phyloP scores from a whole-genome alignment of 805 yeast species.

The Wickerhamiella kazuoi region DNA sequence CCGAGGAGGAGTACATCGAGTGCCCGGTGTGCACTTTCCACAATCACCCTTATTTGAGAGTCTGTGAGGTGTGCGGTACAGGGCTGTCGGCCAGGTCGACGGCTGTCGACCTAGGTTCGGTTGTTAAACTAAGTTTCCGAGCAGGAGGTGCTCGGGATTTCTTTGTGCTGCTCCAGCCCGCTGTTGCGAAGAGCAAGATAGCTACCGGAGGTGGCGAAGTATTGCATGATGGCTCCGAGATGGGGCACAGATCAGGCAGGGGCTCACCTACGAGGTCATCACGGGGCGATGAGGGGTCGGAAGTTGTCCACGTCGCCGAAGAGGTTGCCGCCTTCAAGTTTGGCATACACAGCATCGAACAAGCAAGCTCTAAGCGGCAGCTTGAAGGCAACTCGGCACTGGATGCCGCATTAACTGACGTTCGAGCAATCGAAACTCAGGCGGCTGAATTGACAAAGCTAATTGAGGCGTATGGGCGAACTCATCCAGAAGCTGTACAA shows the following conservation, averaged over 20 bases:
- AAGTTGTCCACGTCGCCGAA: no score
- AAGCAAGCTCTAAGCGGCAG: conserved; percentile 34
- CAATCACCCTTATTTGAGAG: conserved; percentile 60
- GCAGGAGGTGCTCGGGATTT: conserved; percentile 46
- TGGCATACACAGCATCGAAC: conserved; percentile 61
- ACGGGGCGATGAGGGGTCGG: no score
- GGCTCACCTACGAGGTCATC: no score
- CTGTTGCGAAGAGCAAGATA: conserved; percentile 17
- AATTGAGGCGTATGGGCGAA: conserved; percentile 23
- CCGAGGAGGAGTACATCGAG: conserved; percentile 7
- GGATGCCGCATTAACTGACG: conserved; percentile 53
- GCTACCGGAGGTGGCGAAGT: no score
- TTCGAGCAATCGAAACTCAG: conserved; percentile 55
- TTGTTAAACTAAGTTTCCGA: conserved; percentile 56
- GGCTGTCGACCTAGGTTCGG: conserved; percentile 6
- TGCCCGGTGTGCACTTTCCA: conserved; percentile 58
- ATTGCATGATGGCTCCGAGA: no score
- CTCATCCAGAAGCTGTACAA: not conserved
- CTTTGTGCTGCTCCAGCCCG: conserved; percentile 28
- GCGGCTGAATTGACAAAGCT: conserved; percentile 54
- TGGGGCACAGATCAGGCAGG: no score
- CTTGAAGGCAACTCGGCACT: conserved; percentile 43
- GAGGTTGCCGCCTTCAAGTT: conserved; percentile 11
- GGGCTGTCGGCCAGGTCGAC: conserved; percentile 22
- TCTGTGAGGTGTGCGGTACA: conserved; percentile 81